Evolutionary conservation across 305 asterid genomes (phyloP), one percentile per base, ranked within the genome.

Genomic region (Solanum hybrid): DNA sequence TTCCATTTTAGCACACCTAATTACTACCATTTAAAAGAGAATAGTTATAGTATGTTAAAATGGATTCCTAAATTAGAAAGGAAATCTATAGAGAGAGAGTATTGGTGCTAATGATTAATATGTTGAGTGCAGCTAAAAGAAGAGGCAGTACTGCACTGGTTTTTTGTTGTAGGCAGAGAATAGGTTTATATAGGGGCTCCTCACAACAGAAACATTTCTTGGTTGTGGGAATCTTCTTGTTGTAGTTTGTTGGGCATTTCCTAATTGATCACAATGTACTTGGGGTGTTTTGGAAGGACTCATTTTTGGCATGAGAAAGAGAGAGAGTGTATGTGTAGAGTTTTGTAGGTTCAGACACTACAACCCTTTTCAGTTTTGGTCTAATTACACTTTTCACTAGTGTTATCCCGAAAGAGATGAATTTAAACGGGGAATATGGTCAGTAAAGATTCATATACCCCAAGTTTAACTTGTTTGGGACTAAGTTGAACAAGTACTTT

Each of bases 231-330:
- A 90, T 90, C 91, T 90, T 90, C 51, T 86, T 51, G 91, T 90
- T 90, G 89, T 2, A 90, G 89, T 90, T 90, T 90, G 91, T 90
- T 90, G 87, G 89, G 51, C 78, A 90, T 77, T 86, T 83, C 88
- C 41, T 78, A 37, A 75, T 83, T 89, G 85, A 89, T 82, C 89
- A 82, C 77, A 51, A 41, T 72, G 91, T 89, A 57, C 83, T 39
- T 83, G 37, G 86, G 80, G 77, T 72, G 88, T 77, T 31, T 75
- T 88, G 45, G 51, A 88, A 80, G 88, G 90, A 75, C 95, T 93
- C 95, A 89, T 92, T 93, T 93, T 90, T 91, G 51, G 94, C 95
- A 95, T 91, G 95, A 91, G 93, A 93, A 93, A 89, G 94, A 89
- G 94, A 79, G 94, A 89, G 94, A 79, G 68, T 2, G 88, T 6